A percentile compares a stretch with the other conserved stretches of the same genome.
Conservation (phyloP, 805 yeast genomes). For the Candida morakotiae region DNA sequence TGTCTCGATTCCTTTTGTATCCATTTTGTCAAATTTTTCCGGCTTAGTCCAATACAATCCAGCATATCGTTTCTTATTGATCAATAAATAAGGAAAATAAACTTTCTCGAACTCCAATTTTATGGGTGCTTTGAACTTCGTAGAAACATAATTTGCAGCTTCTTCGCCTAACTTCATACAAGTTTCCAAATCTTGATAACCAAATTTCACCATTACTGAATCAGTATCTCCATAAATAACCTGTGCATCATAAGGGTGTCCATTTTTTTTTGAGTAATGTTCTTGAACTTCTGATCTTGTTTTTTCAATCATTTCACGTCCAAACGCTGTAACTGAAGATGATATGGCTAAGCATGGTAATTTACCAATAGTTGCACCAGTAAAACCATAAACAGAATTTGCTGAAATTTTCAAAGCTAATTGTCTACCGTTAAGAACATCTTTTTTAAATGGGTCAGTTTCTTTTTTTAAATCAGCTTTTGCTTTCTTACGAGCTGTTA, state of each 20-base stretch:
- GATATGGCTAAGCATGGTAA: slow-evolving; percentile 96
- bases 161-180: slow-evolving; percentile 93
- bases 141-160: slow-evolving; percentile 86
- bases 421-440: slow-evolving; percentile 95
- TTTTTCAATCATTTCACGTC: slow-evolving; percentile 93
- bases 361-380: slow-evolving; percentile 98
- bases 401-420: slow-evolving; percentile 95
- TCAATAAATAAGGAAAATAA: slow-evolving; percentile 88
- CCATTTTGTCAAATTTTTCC: slow-evolving; percentile 92
- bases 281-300: slow-evolving; percentile 85
- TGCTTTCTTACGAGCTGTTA: slow-evolving; percentile 90
- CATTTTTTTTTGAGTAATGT: slow-evolving; percentile 74
- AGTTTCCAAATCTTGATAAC: slow-evolving; percentile 69
- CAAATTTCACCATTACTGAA: slow-evolving; percentile 98
- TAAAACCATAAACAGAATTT: slow-evolving; percentile 96
- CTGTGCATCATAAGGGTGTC: slow-evolving; percentile 76
- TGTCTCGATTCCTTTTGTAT: slow-evolving; percentile 96
- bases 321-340: slow-evolving; percentile 91
- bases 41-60: slow-evolving; percentile 95
- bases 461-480: slow-evolving; percentile 87
- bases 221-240: slow-evolving; percentile 99
- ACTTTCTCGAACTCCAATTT: slow-evolving; percentile 96
- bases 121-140: slow-evolving; percentile 77
- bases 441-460: slow-evolving; percentile 88
- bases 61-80: slow-evolving; percentile 95